phyloP scores from a whole-genome alignment of 495 filamentous ascomycete genomes.

The Daldinia bambusicola region DNA sequence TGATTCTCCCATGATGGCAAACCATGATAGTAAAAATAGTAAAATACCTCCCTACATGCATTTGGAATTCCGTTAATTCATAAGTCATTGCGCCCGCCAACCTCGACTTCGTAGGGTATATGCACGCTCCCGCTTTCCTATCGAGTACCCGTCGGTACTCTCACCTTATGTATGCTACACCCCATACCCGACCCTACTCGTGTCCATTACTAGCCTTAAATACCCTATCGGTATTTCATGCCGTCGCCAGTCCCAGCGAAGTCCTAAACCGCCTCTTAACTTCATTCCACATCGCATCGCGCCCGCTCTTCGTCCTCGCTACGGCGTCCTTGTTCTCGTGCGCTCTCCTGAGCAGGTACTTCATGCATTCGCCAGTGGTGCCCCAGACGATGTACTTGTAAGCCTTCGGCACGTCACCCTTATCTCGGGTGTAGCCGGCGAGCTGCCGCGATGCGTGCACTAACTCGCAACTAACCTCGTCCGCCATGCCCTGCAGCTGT shows the following conservation, averaged over 20 bases:
- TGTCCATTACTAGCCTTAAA: not conserved
- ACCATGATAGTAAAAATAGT: not conserved
- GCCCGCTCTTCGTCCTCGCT: conserved; percentile 76
- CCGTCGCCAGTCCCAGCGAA: conserved; percentile 51
- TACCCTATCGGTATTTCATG: too few species aligned
- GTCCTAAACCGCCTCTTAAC: conserved; percentile 68
- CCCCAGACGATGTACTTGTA: conserved; percentile 97
- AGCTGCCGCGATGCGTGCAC: conserved; percentile 63
- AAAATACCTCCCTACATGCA: not conserved
- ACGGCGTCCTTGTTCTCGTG: conserved; percentile 94
- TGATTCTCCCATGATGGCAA: not conserved
- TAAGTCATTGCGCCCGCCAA: conserved; percentile 15
- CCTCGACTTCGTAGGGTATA: not conserved
- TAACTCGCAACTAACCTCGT: conserved; percentile 88
- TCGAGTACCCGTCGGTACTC: not conserved
- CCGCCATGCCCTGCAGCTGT: conserved; percentile 96
- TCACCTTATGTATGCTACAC: not conserved
- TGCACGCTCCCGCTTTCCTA: not conserved
- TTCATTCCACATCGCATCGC: conserved; percentile 78
- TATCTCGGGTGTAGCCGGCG: conserved; percentile 16
- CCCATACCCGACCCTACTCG: not conserved
- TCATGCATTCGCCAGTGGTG: conserved; percentile 90
- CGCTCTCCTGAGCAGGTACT: conserved; percentile 85
- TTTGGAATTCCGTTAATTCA: conserved; percentile 14
- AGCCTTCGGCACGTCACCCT: conserved; percentile 67